These are phyloP conservation scores for Urostyla sp. DNA, from an alignment of 73 alveolate species.

Conservation along the genomic window DNA sequence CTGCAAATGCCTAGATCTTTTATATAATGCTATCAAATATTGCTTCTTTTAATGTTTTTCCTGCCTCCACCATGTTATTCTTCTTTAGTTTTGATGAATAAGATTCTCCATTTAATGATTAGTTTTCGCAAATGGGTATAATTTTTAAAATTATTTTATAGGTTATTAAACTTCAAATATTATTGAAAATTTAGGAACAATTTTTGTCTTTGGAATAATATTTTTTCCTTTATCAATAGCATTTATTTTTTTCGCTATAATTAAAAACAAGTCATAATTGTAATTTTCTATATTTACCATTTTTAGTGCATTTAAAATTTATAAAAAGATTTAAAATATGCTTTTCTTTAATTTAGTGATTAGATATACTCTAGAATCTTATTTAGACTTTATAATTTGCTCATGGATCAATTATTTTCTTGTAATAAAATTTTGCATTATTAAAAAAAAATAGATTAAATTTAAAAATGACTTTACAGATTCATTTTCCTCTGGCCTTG, in stretches of 20 bases:
- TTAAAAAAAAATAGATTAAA: too few relatives aligned
- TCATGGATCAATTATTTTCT: not conserved
- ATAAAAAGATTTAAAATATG: not conserved
- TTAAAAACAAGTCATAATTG: not conserved
- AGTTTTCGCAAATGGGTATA: too few relatives aligned
- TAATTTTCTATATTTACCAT: not conserved
- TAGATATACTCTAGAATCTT: not conserved
- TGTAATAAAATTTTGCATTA: not conserved
- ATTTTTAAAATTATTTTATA: too few relatives aligned
- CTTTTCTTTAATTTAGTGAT: not conserved
- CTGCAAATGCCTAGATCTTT: too few relatives aligned
- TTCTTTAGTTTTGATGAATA: too few relatives aligned
- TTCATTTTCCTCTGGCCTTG: not conserved
- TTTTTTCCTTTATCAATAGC: not conserved
- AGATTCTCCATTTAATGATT: too few relatives aligned
- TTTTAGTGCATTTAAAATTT: not conserved
- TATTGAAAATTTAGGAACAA: not conserved
- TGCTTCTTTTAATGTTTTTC: too few relatives aligned
- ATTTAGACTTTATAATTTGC: not conserved
- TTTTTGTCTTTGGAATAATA: not conserved
- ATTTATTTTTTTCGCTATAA: not conserved
- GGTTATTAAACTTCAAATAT: not conserved
- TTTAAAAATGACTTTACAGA: not conserved
- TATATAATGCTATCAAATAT: too few relatives aligned
- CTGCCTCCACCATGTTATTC: too few relatives aligned